Conservation (phyloP, 2,329 filamentous ascomycete genomes). For the Ophiobolus disseminans region DNA sequence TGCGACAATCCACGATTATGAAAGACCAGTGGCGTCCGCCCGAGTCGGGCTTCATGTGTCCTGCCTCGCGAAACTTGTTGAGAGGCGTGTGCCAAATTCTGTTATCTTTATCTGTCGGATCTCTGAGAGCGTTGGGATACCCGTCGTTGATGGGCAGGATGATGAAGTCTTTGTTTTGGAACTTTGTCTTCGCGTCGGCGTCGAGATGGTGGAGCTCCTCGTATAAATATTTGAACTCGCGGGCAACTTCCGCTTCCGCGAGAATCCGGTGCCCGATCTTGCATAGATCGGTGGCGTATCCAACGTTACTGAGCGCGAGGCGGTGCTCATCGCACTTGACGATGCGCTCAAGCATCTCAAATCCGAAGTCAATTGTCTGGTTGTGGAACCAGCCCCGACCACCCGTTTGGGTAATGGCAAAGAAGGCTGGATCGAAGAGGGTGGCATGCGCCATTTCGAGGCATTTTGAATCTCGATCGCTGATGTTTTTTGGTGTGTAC, state of each 20-base stretch:
- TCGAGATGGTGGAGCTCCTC: no score
- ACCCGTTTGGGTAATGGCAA: not conserved
- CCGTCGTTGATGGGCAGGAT: constrained; percentile 1
- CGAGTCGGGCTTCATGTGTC: not conserved
- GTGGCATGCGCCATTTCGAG: not conserved
- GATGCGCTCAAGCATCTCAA: not conserved
- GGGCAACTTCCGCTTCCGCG: no score
- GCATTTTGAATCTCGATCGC: not conserved
- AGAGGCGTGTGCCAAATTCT: no score
- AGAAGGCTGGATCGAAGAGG: not conserved
- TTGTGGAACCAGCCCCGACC: not conserved
- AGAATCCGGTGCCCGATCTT: not conserved
- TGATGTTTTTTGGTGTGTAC: not conserved
- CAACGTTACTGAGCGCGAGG: not conserved
- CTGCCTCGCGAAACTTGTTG: no score
- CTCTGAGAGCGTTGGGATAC: no score
- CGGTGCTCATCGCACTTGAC: not conserved
- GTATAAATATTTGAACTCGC: not conserved
- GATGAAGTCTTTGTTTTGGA: constrained; percentile 5
- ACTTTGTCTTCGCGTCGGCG: no score
- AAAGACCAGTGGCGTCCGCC: constrained; percentile 1
- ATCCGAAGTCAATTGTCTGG: not conserved
- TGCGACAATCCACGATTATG: constrained; percentile 6
- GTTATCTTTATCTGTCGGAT: no score
- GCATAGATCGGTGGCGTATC: not conserved